These are phyloP conservation scores for Tolypocladium pustulatum DNA, from an alignment of 2,329 filamentous ascomycete species.

Conservation along the genomic window DNA sequence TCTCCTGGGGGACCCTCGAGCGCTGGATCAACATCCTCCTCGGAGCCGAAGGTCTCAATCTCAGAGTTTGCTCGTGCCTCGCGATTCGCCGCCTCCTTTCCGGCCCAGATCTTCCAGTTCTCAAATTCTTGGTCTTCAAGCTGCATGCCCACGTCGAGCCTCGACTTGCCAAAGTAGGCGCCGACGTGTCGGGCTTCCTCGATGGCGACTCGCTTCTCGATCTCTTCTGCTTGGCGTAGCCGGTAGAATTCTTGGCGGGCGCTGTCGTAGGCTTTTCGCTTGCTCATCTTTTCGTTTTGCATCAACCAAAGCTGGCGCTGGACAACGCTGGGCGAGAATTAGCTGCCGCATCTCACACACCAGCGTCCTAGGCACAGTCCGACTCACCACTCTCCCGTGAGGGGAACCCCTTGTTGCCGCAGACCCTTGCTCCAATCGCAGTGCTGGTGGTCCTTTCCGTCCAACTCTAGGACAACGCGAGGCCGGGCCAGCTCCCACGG, in stretches of 20 bases:
- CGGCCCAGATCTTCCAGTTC: conserved; percentile 75
- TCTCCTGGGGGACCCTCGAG: conserved; percentile 12
- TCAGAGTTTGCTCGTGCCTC: conserved; percentile 29
- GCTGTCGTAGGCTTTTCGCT: conserved; percentile 68
- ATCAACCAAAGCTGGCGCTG: conserved; percentile 87
- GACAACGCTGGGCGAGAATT: conserved; percentile 56
- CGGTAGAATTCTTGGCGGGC: conserved; percentile 87
- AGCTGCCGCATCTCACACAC: conserved; percentile 2
- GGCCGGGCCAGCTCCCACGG: conserved; percentile 95
- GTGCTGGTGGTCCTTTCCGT: conserved; percentile 67
- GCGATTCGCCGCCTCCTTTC: conserved; percentile 30
- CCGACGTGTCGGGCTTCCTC: conserved; percentile 83
- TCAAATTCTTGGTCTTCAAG: conserved; percentile 75
- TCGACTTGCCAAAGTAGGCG: conserved; percentile 75
- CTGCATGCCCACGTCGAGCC: conserved; percentile 66
- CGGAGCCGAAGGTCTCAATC: conserved; percentile 31
- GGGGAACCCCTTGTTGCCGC: conserved; percentile 60
- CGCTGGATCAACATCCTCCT: conserved; percentile 17
- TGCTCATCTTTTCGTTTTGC: conserved; percentile 48
- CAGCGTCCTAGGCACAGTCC: not conserved
- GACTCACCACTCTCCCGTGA: conserved; percentile 75
- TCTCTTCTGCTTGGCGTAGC: conserved; percentile 70
- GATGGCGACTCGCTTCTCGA: conserved; percentile 69
- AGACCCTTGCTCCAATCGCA: conserved; percentile 72
- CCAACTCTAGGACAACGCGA: conserved; percentile 70